Evolutionary conservation across 768 basidiomycete genomes (phyloP).

Genomic region (Suillus sp.): DNA sequence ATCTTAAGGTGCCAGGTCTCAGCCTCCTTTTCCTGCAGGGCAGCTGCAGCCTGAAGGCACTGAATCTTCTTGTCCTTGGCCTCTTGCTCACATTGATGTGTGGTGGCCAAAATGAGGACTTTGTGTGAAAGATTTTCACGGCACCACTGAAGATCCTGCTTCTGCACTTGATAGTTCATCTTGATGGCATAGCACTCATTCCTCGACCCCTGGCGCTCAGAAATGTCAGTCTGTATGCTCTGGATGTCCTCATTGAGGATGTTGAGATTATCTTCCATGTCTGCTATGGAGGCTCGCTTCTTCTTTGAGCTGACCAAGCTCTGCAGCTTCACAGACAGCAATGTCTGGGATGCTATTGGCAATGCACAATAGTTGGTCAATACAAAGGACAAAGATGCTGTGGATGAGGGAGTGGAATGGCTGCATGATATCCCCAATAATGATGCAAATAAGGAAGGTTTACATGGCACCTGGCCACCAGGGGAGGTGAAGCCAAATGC

Average conservation of each 20-base stretch:
- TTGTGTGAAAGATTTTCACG: background rate
- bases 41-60: background rate
- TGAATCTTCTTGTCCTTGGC: background rate
- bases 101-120: background rate
- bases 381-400: background rate
- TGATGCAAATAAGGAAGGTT: background rate
- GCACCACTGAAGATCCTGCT: background rate
- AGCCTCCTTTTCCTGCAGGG: too few relatives aligned
- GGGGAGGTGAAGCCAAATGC: background rate
- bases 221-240: background rate
- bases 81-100: background rate
- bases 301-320: background rate
- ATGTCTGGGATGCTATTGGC: background rate
- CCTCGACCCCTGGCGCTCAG: background rate
- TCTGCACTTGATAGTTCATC: background rate
- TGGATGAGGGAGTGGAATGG: background rate
- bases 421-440: background rate
- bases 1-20: too few relatives aligned
- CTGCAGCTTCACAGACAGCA: background rate
- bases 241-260: background rate
- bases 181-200: constrained; percentile 1
- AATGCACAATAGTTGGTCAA: background rate
- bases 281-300: background rate
- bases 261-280: background rate
- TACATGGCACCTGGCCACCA: background rate